phyloP scores from a whole-genome alignment of 306 rosid genomes.

The Rosa persica region DNA sequence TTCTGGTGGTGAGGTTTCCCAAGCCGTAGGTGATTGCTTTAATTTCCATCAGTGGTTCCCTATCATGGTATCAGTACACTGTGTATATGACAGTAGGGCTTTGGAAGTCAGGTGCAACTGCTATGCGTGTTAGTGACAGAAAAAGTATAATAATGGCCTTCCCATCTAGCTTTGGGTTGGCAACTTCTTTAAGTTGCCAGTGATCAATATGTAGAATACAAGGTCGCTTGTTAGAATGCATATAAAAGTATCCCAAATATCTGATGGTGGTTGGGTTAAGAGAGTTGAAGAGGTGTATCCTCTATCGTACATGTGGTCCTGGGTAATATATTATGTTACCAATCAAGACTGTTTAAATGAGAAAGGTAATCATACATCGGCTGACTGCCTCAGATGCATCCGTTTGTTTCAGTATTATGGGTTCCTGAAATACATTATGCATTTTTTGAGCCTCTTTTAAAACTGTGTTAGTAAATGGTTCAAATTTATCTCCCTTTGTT shows the following conservation, averaged over 20 bases:
- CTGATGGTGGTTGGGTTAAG: neutral
- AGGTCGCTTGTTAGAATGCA: neutral
- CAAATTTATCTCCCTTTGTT: slow-evolving; percentile 10
- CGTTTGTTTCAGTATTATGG: neutral
- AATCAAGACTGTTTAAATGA: neutral
- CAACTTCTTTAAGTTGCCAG: neutral
- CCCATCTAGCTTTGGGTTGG: neutral
- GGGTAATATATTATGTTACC: neutral
- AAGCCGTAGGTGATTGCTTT: neutral
- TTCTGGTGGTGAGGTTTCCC: neutral
- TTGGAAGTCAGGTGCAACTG: neutral
- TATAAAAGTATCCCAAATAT: neutral
- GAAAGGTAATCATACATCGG: neutral
- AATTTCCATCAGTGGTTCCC: neutral
- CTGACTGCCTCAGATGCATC: slow-evolving; percentile 6
- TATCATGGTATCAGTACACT: neutral
- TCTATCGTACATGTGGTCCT: neutral
- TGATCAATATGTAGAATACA: slow-evolving; percentile 3
- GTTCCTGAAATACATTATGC: neutral
- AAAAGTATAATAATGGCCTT: neutral
- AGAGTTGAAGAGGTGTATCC: neutral
- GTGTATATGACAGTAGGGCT: neutral
- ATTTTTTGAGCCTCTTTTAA: neutral
- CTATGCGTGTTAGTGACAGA: neutral
- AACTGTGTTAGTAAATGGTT: neutral